phyloP scores from a whole-genome alignment of 768 basidiomycete species.

The Xerocomellus dryophilus region DNA sequence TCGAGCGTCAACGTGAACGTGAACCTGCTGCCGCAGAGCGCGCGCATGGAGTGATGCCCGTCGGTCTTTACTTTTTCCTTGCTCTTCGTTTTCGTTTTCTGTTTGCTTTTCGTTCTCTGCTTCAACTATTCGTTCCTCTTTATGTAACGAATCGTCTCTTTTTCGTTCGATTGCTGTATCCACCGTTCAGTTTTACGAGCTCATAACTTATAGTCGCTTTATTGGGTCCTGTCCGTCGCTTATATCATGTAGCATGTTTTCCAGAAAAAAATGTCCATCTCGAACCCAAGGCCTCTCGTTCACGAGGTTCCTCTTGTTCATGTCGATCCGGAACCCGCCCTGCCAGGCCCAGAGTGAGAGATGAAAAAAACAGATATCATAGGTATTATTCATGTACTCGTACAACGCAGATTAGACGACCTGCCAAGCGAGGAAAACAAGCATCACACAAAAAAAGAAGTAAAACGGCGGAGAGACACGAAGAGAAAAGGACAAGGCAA shows the following conservation, averaged over 20 bases:
- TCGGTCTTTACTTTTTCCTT: too few relatives aligned
- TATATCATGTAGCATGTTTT: not conserved
- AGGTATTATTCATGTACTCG: not conserved
- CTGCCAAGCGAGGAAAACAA: not conserved
- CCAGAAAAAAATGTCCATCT: not conserved
- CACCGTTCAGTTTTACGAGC: not conserved
- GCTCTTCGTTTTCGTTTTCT: not conserved
- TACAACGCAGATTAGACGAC: not conserved
- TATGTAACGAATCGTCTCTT: not conserved
- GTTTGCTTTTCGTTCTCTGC: not conserved
- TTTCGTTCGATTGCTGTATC: not conserved
- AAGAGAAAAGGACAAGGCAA: not conserved
- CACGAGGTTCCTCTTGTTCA: not conserved
- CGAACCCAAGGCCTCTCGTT: not conserved
- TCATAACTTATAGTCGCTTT: constrained; percentile 9
- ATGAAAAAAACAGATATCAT: not conserved
- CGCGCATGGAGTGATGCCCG: not conserved
- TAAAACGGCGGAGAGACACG: too few relatives aligned
- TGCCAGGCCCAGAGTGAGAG: not conserved
- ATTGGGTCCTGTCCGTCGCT: not conserved
- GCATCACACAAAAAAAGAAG: not conserved
- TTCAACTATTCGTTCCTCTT: not conserved
- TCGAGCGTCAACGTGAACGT: not conserved
- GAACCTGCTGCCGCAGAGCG: not conserved
- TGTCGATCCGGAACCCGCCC: not conserved